Evolutionary conservation across 2,329 filamentous ascomycete species (phyloP).

Genomic region (Sphaerulina vaccinii): DNA sequence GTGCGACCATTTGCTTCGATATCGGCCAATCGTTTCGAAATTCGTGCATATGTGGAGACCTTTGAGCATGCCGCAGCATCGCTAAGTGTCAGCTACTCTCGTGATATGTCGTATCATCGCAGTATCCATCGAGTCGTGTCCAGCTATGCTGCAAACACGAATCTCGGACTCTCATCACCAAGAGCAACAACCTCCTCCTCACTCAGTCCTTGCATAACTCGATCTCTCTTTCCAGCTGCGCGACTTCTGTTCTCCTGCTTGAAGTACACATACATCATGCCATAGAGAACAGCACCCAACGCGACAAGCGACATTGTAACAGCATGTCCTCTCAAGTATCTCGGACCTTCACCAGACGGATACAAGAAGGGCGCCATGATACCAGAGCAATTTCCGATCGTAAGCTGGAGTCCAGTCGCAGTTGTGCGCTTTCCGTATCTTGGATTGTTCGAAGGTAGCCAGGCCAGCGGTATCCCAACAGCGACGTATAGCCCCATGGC

Average conservation of each 20-base stretch:
- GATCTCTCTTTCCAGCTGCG: constrained; percentile 11
- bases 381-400: constrained; percentile 13
- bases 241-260: constrained; percentile 10
- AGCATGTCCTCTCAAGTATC: constrained; percentile 11
- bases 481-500: constrained; percentile 33
- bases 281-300: constrained; percentile 14
- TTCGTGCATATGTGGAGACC: too few relatives aligned
- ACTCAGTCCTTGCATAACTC: constrained; percentile 7
- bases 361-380: constrained; percentile 18
- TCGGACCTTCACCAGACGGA: constrained; percentile 7
- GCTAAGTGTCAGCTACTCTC: too few relatives aligned
- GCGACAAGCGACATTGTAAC: constrained; percentile 15
- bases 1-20: too few relatives aligned
- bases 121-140: too few relatives aligned
- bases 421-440: constrained; percentile 36
- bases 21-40: too few relatives aligned
- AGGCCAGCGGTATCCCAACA: constrained; percentile 33
- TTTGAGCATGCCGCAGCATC: too few relatives aligned
- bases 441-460: constrained; percentile 36
- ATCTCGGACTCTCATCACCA: constrained; percentile 10
- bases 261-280: constrained; percentile 12
- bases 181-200: constrained; percentile 9
- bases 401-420: constrained; percentile 22
- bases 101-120: constrained; percentile 35
- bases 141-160: constrained; percentile 7